Base-by-base conservation (phyloP, 2,329 filamentous ascomycete species). In the Xylariaceae sp. region DNA sequence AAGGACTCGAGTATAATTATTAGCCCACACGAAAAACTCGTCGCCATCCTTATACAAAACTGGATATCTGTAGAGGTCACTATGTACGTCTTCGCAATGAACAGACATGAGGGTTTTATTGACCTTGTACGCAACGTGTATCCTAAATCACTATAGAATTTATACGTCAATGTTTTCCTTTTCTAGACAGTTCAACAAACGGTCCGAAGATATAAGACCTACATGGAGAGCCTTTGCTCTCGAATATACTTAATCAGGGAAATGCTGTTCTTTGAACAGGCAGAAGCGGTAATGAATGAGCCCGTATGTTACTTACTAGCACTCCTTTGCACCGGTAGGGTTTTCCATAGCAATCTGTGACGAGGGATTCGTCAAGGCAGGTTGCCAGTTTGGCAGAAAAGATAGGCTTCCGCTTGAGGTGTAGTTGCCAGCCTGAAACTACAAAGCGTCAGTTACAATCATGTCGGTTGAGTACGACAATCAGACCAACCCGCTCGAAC, bases 1-100 rank as follows among this genome's bases (percentile, higher is more conserved):
- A 10, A 88, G 73, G 0, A 87, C 84, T 5, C 84, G 79, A 5
- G 82, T 80, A 68, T 89, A 89, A 63, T 85, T 82, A 67, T 89
- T 89, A 18, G 84, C 80, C 83, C 84, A 89, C 6, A 86, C 79
- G 7, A 80, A 74, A 63, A 88, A 87, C 7, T 74, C 66, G 4
- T 78, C 74, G 6, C 78, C 77, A 48, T 80, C 75, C 1, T 67
- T 63, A 61, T 83, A 82, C 18, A 88, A 75, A 40, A 79, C 69
- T 0, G 78, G 77, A 53, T 80, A 80, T 48, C 75, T 75, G 10
- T 21, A 44, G 9, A 48, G 10, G 37, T 54, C 10, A 57, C 47
- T n/a, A 23, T 18, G 21, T 4, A 9, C 40, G 12, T n/a, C 7
- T 9, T 37, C 29, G 26, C 19, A 40, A 20, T 20, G n/a, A 43